Base-by-base conservation (phyloP, 1,139 yeast species). In the Kluyveromyces sp. region DNA sequence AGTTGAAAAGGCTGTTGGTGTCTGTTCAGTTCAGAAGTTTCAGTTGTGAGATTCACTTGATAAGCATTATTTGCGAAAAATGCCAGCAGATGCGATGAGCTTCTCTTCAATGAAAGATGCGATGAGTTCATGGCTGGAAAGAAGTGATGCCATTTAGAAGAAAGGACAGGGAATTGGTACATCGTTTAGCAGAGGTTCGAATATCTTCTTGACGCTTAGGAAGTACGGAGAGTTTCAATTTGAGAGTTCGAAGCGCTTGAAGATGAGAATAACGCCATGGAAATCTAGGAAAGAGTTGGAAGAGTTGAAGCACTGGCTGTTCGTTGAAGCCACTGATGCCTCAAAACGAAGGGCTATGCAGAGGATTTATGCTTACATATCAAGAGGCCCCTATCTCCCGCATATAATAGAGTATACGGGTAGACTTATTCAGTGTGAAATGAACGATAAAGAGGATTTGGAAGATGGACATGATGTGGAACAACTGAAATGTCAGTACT, bases 391-490 rank as follows among this genome's bases (percentile, higher is more conserved):
- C 36, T 56, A 55, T 43, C 71, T 88, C 46, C 95, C 95, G 26
- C 83, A 80, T 49, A 83, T 94, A 0, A 79, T 88, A 15, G 95
- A 85, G 57, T 68, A 80, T 28, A 87, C 96, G 0, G 73, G 83
- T 0, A 65, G 76, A 40, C 57, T 88, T 13, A 74, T 80, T 0
- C 72, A 84, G 4, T 73, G 82, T 0, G 54, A 53, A 2, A 52
- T 81, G 8, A 58, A 67, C 30, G 87, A 78, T 51, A 12, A 7
- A n/a, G 33, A 15, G 7, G 55, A 59, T 3, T 35, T 47, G 0
- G 39, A 46, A 7, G 61, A 61, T 3, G 41, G 43, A 3, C 42
- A 39, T n/a, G 45, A 36, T 8, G 45, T 40, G 18, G 41, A 38
- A 18, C 13, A 32, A 13, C 37, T 52, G 47, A 45, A 53, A 44